Evolutionary conservation across 78 protist species (phyloP).

Genomic region (Pigoraptor vietnamica): DNA sequence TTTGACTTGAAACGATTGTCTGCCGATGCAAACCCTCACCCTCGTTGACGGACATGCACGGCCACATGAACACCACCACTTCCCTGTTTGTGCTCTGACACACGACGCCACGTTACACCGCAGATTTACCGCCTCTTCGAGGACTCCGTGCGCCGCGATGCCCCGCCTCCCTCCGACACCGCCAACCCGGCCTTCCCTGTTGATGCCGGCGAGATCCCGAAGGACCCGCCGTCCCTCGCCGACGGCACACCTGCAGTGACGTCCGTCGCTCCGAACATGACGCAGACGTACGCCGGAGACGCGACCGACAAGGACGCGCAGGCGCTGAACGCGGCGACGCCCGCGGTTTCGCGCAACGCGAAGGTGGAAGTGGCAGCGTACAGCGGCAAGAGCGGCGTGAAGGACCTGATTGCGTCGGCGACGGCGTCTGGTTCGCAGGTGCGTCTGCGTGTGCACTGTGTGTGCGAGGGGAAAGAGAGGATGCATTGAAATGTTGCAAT

Average conservation of each 20-base stretch:
- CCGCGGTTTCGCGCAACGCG: background rate
- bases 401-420: background rate
- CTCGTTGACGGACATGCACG: no score
- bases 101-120: no score
- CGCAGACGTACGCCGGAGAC: background rate
- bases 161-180: background rate
- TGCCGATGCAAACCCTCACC: background rate
- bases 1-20: no score
- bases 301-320: background rate
- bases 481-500: no score
- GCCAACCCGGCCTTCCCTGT: background rate
- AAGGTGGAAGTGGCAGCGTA: background rate
- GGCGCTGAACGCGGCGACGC: background rate
- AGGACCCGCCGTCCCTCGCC: background rate
- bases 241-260: background rate
- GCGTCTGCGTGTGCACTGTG: no score
- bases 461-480: no score
- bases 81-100: no score
- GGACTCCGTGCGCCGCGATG: background rate
- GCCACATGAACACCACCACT: no score
- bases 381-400: background rate
- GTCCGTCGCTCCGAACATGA: background rate
- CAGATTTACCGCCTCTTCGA: background rate
- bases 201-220: background rate
- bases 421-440: background rate